Base-by-base conservation (phyloP, 148 eudicot genomes). In the Dianthus caryophyllus region DNA sequence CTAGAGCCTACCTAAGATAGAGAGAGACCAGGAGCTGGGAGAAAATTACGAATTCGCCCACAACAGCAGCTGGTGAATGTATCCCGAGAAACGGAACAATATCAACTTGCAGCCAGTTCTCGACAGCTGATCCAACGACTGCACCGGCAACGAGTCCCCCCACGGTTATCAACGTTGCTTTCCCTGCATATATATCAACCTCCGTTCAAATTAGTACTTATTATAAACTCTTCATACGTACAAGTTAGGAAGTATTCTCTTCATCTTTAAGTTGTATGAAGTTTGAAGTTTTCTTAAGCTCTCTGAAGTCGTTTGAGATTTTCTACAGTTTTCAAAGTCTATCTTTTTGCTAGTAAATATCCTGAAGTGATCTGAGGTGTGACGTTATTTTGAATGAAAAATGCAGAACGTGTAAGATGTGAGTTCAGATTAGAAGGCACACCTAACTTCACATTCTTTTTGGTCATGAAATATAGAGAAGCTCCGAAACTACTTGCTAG, bases 101-200 rank as follows among this genome's bases (percentile, higher is more conserved):
- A 72, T 94, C 99, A 68, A 94, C 99, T 77, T 94, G 99, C 80
- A 94, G 83, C 97, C 90, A 94, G 75, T 76, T 94, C 74, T 94
- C 99, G 36, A 94, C 88, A 41, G 84, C 93, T 50, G 99, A 90
- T n/a, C 99, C 99, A 39, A 94, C 88, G 9, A 85, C 92, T 38
- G 96, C 97, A 49, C 99, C 99, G 36, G 85, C 91, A 66, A 81
- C 88, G 58, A 94, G 93, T 49, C 97, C 97, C 24, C 99, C 99
- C 20, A 87, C 78, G 1, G 99, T 88, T 46, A 94, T 94, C 48
- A 85, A 61, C 33, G 96, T 83, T 61, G 99, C 99, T 80, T 88
- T 94, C 68, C 96, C 99, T 94, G 87, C 68, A 80, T 41, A 75
- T 41, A 75, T 58, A 62, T 30, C 39, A 78, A 30, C 59, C 38